Evolutionary conservation across 2,329 filamentous ascomycete genomes (phyloP).

Genomic region (Trichoderma simmonsii): DNA sequence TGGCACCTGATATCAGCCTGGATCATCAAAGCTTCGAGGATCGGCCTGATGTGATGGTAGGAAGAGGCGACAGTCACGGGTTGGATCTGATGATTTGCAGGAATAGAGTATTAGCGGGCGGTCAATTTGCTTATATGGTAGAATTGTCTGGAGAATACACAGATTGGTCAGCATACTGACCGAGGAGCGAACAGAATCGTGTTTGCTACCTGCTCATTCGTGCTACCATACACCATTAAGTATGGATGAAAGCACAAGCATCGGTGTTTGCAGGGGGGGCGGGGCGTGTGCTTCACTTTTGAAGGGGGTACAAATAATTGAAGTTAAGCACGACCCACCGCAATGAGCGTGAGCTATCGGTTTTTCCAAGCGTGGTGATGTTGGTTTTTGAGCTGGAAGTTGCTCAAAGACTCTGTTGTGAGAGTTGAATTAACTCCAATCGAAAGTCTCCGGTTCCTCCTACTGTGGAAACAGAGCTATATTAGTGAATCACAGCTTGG

Average conservation of each 20-base stretch:
- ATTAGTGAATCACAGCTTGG: not conserved
- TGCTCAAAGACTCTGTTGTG: not conserved
- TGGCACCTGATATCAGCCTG: not conserved
- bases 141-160: not conserved
- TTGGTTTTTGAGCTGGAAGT: not conserved
- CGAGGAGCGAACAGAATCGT: not conserved
- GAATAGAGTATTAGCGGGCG: not conserved
- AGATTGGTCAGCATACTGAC: not conserved
- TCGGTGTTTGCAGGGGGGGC: not conserved
- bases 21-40: not conserved
- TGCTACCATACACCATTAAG: not conserved
- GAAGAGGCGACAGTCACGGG: not conserved
- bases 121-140: not conserved
- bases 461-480: not conserved
- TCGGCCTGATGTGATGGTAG: too few species aligned
- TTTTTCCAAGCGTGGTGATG: not conserved
- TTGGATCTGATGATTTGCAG: not conserved
- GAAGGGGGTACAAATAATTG: not conserved
- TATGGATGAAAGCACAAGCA: not conserved
- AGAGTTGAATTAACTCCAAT: not conserved
- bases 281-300: not conserved
- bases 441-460: not conserved
- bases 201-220: not conserved
- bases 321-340: not conserved
- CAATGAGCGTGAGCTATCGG: not conserved